Evolutionary conservation across 495 filamentous ascomycete genomes (phyloP), one percentile per base, ranked within the genome.

Genomic region (Daldinia vernicosa): DNA sequence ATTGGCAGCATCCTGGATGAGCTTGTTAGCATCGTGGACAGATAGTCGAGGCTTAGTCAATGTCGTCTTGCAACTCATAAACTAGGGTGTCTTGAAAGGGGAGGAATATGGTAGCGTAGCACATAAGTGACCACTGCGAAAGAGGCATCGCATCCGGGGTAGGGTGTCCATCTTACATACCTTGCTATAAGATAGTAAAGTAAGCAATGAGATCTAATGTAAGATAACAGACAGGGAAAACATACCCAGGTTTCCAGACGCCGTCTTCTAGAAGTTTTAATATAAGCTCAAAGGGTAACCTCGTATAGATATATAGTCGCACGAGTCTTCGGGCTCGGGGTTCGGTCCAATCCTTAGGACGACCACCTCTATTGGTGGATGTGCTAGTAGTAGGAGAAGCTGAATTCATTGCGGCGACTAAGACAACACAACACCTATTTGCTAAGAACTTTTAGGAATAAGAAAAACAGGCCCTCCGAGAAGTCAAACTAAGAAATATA

Each of bases 251-350:
- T 51, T 74, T 79, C 63, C 80, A 82, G n/a, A 80, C 74, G 56
- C 80, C 80, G 56, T 82, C 78, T 30, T 80, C 80, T 32, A 84
- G 59, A 11, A 82, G 73, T 35, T 77, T 81, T 54, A 84, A 77
- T 39, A 84, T 83, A 67, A 75, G 80, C 4, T 79, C 78, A 53
- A 83, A 80, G 1, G 80, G 78, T 28, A 84, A 67, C 1, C 75
- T 83, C 3, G 81, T 83, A 63, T 80, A 83, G 35, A 83, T 74
- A 55, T 84, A 83, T 5, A 84, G 78, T 22, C 82, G 74, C 11
- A 80, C 78, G 14, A 83, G 66, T 67, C 81, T 80, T n/a, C 82
- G 78, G 15, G 78, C 80, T 12, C 81, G 77, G 7, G 78, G 78
- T 9, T 78, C 63, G 19, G 81, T 83, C 82, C 82, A 84, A 35